Evolutionary conservation across 225 moss, liverwort and hornwort genomes (phyloP), one percentile per base, ranked within the genome.

Genomic region (Marchantia polymorpha): DNA sequence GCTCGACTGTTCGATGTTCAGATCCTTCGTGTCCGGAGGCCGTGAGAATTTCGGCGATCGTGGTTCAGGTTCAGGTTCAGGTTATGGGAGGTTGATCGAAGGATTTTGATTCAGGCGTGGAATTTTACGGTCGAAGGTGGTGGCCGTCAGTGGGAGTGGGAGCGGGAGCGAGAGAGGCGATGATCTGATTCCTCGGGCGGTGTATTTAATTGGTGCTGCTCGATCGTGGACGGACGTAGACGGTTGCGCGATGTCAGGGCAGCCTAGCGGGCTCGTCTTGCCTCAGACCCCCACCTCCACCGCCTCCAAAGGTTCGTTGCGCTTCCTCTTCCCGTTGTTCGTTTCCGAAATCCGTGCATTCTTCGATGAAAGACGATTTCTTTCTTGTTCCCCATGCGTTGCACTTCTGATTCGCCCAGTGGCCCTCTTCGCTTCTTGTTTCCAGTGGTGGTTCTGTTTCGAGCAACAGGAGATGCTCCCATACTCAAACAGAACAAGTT

Each of bases 391-490:
- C 22, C 50, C 50, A 23, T 9, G 4, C 0, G 1, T 46, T 69
- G 39, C 31, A 31, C 46, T 69, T 39, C 73, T 73, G 52, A 73
- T 19, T 29, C 14, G 53, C 26, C 27, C 52, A 26, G 27, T 22
- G 4, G 5, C 14, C 14, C 26, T 23, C 52, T 49, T 13, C 8
- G 7, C 5, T 69, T 48, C 39, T 52, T 76, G 54, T 53, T 10
- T 78, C 68, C 88, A 96, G 94, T 96, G 82, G 92, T 96, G 65
- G 91, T 96, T 51, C 86, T 94, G 20, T 92, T 96, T 79, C 92
- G 92, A 73, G 92, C 96, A 79, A 94, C 94, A 56, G 96, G 96
- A 64, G 94, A 96, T 91, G 96, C 94, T 27, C 96, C 96, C 0
- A 94, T 94, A 56, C 89, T 94, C 78, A 96, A 94, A 83, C 94